Conservation (phyloP, 23 red algal genomes). For the Pyropia haitanensis region DNA sequence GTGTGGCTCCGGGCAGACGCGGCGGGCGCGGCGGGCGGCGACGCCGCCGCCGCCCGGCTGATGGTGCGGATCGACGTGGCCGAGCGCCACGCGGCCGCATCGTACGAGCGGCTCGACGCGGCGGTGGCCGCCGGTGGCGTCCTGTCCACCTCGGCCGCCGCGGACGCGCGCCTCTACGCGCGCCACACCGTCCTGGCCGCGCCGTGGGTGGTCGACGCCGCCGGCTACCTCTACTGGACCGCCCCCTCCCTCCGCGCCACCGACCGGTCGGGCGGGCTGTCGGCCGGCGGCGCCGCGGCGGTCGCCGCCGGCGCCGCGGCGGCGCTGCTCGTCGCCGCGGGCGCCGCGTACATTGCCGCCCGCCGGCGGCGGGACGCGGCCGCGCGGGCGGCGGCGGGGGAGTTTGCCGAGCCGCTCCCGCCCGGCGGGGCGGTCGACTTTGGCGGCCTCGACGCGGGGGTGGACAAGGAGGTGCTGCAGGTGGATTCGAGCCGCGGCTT, state of each 20-base stretch:
- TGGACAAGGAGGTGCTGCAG: no score
- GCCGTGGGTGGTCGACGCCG: conserved; percentile 56
- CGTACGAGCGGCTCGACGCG: conserved; percentile 18
- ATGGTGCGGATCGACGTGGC: conserved; percentile 4
- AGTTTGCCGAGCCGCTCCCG: no score
- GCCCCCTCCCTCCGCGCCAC: conserved; percentile 11
- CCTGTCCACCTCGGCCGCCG: not conserved
- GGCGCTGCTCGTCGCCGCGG: no score
- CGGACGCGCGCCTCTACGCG: not conserved
- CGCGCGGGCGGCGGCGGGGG: no score
- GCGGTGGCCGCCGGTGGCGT: not conserved
- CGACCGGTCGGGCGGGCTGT: not conserved
- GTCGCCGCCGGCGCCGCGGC: no score
- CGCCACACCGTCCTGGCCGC: conserved; percentile 6
- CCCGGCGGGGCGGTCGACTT: no score
- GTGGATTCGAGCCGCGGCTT: no score
- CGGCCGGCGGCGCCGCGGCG: not conserved
- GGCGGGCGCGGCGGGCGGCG: not conserved
- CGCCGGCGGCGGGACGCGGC: no score
- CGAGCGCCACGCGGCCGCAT: conserved; percentile 16
- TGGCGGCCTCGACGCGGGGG: no score
- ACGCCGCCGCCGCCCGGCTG: conserved; percentile 1
- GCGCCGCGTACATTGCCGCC: no score
- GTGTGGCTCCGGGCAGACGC: conserved; percentile 5
- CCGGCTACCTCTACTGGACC: conserved; percentile 38